Evolutionary conservation across 2,329 filamentous ascomycete genomes (phyloP).

Genomic region (Ceratocystis huliohia): DNA sequence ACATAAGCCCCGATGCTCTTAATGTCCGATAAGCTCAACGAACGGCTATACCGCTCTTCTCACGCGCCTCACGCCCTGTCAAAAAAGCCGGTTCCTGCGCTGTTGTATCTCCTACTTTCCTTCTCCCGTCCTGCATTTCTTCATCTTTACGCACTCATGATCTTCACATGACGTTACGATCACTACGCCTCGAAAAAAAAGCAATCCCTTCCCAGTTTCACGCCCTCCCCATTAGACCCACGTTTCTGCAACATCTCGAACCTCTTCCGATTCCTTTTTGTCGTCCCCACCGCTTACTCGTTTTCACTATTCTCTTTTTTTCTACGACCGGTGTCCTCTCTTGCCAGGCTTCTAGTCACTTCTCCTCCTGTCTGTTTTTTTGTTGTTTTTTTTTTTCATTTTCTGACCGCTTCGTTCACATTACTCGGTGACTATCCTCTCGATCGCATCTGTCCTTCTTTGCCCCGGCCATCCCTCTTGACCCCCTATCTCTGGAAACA

Average conservation of each 20-base stretch:
- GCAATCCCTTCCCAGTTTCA: neutral
- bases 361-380: neutral
- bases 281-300: neutral
- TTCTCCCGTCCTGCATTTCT: neutral
- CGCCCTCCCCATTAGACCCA: neutral
- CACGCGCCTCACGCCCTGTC: neutral
- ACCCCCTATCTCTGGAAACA: neutral
- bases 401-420: constrained; percentile 10
- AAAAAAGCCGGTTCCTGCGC: neutral
- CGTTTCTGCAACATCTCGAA: neutral
- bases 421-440: constrained; percentile 9
- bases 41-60: neutral
- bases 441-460: neutral
- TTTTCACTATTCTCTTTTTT: neutral
- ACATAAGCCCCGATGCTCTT: neutral
- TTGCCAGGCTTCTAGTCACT: neutral
- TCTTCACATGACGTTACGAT: constrained; percentile 5
- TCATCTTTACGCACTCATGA: neutral
- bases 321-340: neutral
- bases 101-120: neutral
- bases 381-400: neutral
- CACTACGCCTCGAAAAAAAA: constrained; percentile 3
- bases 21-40: neutral
- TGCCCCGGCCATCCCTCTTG: neutral
- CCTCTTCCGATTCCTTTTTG: neutral